phyloP scores from a whole-genome alignment of 345 rosid species.

The Moringa oleifera region DNA sequence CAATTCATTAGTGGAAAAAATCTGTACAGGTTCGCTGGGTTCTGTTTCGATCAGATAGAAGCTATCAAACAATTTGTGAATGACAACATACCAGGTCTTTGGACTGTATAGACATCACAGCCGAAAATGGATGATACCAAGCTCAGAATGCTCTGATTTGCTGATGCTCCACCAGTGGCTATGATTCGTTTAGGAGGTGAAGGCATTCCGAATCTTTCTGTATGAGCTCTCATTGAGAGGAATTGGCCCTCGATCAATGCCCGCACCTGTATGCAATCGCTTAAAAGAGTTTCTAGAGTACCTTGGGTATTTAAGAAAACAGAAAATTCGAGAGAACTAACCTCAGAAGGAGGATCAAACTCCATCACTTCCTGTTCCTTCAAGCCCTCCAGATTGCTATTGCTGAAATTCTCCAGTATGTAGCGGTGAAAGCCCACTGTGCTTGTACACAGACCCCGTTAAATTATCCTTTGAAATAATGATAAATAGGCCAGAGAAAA shows the following conservation, averaged over 20 bases:
- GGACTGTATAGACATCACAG: slow-evolving; percentile 74
- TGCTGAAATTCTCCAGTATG: slow-evolving; percentile 50
- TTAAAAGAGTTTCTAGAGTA: not conserved
- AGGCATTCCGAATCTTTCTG: slow-evolving; percentile 91
- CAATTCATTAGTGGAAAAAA: no score
- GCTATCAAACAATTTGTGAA: not conserved
- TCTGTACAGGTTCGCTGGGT: no score
- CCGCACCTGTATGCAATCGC: slow-evolving; percentile 46
- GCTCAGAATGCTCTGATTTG: slow-evolving; percentile 61
- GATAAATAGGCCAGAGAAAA: not conserved
- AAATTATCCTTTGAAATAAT: slow-evolving; percentile 1
- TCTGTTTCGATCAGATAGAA: not conserved
- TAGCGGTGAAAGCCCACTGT: slow-evolving; percentile 86
- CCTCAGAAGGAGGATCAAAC: slow-evolving; percentile 92
- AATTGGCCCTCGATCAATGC: slow-evolving; percentile 87
- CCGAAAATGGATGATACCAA: slow-evolving; percentile 68
- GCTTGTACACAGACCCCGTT: slow-evolving; percentile 5
- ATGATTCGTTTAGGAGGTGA: slow-evolving; percentile 78
- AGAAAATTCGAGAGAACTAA: slow-evolving; percentile 14
- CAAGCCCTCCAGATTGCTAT: slow-evolving; percentile 35
- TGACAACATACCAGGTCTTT: slow-evolving; percentile 58
- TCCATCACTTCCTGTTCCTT: slow-evolving; percentile 54
- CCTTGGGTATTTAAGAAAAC: not conserved
- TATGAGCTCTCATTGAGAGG: slow-evolving; percentile 81
- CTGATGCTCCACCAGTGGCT: slow-evolving; percentile 92